phyloP scores from a whole-genome alignment of 208 protist genomes.

The Leishmania martiniquensis region DNA sequence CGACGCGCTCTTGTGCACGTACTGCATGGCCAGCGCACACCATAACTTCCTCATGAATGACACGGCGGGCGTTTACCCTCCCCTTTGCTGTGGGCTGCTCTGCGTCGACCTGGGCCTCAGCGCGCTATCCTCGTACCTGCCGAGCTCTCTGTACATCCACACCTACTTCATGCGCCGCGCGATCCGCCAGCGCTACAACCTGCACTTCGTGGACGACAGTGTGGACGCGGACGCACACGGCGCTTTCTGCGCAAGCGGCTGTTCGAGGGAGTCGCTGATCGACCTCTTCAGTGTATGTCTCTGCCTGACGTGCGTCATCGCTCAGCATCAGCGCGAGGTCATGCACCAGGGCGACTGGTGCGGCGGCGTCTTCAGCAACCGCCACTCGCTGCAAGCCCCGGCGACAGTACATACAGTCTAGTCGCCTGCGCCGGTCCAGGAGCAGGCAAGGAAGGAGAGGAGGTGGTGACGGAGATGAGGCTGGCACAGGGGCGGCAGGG shows the following conservation, averaged over 20 bases:
- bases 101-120: constrained; percentile 24
- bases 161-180: constrained; percentile 22
- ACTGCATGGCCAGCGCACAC: constrained; percentile 30
- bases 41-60: constrained; percentile 23
- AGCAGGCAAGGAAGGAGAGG: neutral
- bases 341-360: constrained; percentile 23
- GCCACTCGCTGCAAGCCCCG: constrained; percentile 11
- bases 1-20: constrained; percentile 29
- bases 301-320: constrained; percentile 18
- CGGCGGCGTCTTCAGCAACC: constrained; percentile 27
- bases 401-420: constrained; percentile 16
- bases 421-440: neutral
- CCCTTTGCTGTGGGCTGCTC: constrained; percentile 21
- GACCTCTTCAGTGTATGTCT: constrained; percentile 7
- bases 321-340: constrained; percentile 38
- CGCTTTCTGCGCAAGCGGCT: neutral
- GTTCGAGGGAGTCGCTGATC: constrained; percentile 1
- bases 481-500: too few relatives aligned
- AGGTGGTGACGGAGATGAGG: neutral
- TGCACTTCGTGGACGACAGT: neutral
- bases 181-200: constrained; percentile 28
- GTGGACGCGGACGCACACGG: neutral
- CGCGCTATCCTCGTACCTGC: neutral
- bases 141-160: constrained; percentile 9
- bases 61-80: constrained; percentile 18